A percentile compares a stretch with the other conserved stretches of the same genome.
These are phyloP conservation scores for Parietaria judaica DNA, from an alignment of 306 rosid genomes.

Conservation along the genomic window DNA sequence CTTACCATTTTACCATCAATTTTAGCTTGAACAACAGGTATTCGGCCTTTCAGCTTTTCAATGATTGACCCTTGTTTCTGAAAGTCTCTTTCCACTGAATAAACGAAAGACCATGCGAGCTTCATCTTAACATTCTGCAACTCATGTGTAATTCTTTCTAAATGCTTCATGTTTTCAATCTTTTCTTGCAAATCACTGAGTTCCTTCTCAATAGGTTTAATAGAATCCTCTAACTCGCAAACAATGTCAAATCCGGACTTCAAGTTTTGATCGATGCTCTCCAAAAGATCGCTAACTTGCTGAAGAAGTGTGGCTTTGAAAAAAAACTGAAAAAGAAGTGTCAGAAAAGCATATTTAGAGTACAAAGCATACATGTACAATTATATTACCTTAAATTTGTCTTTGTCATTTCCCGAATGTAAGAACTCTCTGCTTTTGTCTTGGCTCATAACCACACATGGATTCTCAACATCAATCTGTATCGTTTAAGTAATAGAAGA, in stretches of 20 bases:
- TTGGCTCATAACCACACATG: constrained; percentile 90
- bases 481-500: constrained; percentile 1
- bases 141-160: constrained; percentile 63
- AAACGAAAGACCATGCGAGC: constrained; percentile 97
- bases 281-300: constrained; percentile 81
- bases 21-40: constrained; percentile 72
- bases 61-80: constrained; percentile 36
- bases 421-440: constrained; percentile 90
- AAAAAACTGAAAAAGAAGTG: constrained; percentile 60
- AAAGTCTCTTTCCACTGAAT: constrained; percentile 62
- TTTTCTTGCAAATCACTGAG: constrained; percentile 64
- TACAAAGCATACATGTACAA: constrained; percentile 10
- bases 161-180: constrained; percentile 67
- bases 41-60: constrained; percentile 54
- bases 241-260: constrained; percentile 40
- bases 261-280: constrained; percentile 47
- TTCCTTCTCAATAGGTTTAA: constrained; percentile 77
- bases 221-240: constrained; percentile 56
- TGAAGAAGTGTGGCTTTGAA: constrained; percentile 96
- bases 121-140: constrained; percentile 67
- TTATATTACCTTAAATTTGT: constrained; percentile 76
- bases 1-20: constrained; percentile 57
- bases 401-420: constrained; percentile 84
- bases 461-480: constrained; percentile 96
- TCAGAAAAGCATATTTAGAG: constrained; percentile 32